Base-by-base conservation (phyloP, 345 rosid species). In the Bretschneidera sinensis region DNA sequence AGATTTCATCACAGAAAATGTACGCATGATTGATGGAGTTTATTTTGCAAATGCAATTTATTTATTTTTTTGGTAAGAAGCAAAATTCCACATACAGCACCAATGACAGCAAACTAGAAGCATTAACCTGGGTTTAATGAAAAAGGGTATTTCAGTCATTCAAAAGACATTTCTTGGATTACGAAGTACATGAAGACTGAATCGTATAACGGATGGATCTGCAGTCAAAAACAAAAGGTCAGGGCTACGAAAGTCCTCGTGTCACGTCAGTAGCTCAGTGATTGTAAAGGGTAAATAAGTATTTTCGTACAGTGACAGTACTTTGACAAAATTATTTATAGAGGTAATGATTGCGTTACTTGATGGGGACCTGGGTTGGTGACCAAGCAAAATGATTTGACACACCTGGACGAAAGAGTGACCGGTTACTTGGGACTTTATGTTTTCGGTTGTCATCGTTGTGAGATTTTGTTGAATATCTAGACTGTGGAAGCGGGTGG, bases 351-450 rank as follows among this genome's bases (percentile, higher is more conserved):
- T 63, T 35, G 16, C 15, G 17, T 48, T 24, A 50, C 67, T 21
- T 4, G 0, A 4, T 5, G 54, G 31, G 57, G 61, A 43, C 47
- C 64, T 18, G 9, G 4, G 19, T 34, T n/a, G 11, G 55, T 24
- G 35, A 57, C 61, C 19, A 7, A 14, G 61, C 59, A 17, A 14
- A 5, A 3, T 66, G 70, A 66, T 62, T 66, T 56, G 48, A 59
- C 63, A 63, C 75, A 66, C 65, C 70, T 69, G 77, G 74, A 59
- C 70, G 51, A 34, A 1, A 47, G 4, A 16, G 11, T 54, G 16
- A 71, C 74, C 54, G 73, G 73, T 64, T n/a, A 43, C 65, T 67
- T 51, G 57, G 71, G 15, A 53, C 56, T 24, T 65, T 62, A 60
- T 57, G 51, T 60, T 66, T 54, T 47, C 56, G n/a, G 34, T 57